Conservation (phyloP, 73 alveolate genomes). For the Tetrahymena elliotti region DNA sequence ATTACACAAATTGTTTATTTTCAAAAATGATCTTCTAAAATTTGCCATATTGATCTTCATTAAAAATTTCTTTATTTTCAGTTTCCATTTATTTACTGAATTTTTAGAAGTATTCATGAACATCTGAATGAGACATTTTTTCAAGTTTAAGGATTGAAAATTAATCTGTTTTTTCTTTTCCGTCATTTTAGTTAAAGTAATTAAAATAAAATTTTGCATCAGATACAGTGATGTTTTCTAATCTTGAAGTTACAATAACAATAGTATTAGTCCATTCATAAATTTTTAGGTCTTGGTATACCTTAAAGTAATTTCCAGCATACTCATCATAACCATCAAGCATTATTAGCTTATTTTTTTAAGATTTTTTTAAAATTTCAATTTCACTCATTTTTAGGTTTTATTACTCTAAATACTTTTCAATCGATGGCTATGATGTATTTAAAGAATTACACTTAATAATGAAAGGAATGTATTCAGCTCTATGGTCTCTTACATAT, state of each 20-base stretch:
- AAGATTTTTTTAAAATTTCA: not conserved
- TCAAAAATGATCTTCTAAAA: not conserved
- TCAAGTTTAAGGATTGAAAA: not conserved
- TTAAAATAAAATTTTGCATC: not conserved
- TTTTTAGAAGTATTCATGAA: not conserved
- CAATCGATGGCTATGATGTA: not conserved
- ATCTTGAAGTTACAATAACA: not conserved
- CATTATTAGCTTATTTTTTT: not conserved
- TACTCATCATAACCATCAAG: not conserved
- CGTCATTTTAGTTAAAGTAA: not conserved
- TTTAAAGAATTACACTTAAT: not conserved
- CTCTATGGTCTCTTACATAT: not conserved
- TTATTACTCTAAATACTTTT: not conserved
- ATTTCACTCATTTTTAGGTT: not conserved
- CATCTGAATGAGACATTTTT: not conserved
- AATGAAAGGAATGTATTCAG: not conserved
- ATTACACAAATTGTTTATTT: not conserved
- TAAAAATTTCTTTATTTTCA: not conserved
- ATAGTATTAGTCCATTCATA: not conserved
- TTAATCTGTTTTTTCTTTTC: not conserved
- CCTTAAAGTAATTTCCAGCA: not conserved
- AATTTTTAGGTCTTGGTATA: not conserved
- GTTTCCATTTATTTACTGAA: not conserved
- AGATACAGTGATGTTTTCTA: not conserved
- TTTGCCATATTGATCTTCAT: not conserved